Evolutionary conservation across 2,329 filamentous ascomycete species (phyloP).

Genomic region (Colletotrichum eremochloae): DNA sequence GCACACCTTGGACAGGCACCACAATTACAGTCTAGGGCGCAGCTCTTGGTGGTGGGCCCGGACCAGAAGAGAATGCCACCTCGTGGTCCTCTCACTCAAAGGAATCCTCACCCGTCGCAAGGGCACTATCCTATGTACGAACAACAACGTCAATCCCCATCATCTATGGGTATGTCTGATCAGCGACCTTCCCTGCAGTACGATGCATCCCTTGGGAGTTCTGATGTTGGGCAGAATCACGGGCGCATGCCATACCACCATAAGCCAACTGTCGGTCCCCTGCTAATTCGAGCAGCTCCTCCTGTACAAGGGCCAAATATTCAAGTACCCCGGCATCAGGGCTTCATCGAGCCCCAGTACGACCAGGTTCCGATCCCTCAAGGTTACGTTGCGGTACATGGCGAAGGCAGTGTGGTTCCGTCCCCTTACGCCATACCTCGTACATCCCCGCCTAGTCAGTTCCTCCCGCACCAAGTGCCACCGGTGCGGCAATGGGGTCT

Average conservation of each 20-base stretch:
- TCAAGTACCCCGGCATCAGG: constrained; percentile 7
- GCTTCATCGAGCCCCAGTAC: constrained; percentile 51
- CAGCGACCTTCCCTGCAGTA: constrained; percentile 19
- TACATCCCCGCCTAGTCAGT: constrained; percentile 35
- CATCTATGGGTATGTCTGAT: not conserved
- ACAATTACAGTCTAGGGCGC: not conserved
- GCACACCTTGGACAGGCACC: constrained; percentile 3
- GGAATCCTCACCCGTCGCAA: constrained; percentile 4
- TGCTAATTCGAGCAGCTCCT: constrained; percentile 6
- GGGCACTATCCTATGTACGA: constrained; percentile 26
- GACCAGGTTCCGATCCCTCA: constrained; percentile 55
- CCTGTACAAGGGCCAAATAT: not conserved
- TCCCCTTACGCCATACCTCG: constrained; percentile 48
- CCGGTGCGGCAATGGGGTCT: constrained; percentile 37
- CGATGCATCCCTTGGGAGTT: constrained; percentile 4
- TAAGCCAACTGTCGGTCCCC: constrained; percentile 10
- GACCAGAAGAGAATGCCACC: constrained; percentile 25
- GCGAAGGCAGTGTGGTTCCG: constrained; percentile 51
- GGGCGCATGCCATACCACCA: constrained; percentile 12
- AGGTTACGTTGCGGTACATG: constrained; percentile 54
- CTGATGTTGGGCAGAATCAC: constrained; percentile 19
- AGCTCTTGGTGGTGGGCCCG: constrained; percentile 12
- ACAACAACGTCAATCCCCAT: constrained; percentile 17
- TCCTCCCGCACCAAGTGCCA: constrained; percentile 38
- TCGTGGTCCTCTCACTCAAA: constrained; percentile 23